Conservation (phyloP, 2,329 filamentous ascomycete species). For the Plectosphaerella cucumerina region DNA sequence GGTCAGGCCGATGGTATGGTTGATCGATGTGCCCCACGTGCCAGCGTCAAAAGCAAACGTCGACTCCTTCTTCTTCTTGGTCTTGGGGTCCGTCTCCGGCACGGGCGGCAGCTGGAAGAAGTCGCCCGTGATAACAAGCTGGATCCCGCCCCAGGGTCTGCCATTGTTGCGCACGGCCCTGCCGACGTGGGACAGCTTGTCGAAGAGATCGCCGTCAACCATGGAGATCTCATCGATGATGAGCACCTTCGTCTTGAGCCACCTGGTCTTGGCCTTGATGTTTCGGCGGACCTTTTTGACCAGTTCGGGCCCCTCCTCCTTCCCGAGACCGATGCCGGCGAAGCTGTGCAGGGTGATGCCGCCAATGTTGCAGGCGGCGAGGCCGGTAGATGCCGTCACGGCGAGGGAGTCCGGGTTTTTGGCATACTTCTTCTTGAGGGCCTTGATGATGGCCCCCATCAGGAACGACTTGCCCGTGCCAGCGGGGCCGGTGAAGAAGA, state of each 20-base stretch:
- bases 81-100: conserved; percentile 55
- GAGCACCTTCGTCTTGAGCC: conserved; percentile 82
- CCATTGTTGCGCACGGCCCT: conserved; percentile 87
- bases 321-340: conserved; percentile 89
- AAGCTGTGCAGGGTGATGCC: conserved; percentile 96
- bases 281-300: conserved; percentile 91
- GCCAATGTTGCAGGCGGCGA: conserved; percentile 95
- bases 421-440: conserved; percentile 70
- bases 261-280: conserved; percentile 79
- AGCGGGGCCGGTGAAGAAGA: conserved; percentile 97
- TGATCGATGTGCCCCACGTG: conserved; percentile 88
- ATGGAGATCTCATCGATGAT: conserved; percentile 96
- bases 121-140: conserved; percentile 91
- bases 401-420: conserved; percentile 81
- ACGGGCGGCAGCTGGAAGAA: conserved; percentile 98
- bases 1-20: conserved; percentile 92
- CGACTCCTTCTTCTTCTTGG: conserved; percentile 55
- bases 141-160: conserved; percentile 90
- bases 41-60: conserved; percentile 92
- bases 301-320: conserved; percentile 75
- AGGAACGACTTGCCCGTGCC: conserved; percentile 96
- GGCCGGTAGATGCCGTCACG: conserved; percentile 90
- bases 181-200: conserved; percentile 91
- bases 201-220: conserved; percentile 95
- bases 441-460: conserved; percentile 84